These are phyloP conservation scores for Paecilomyces formosus DNA, from an alignment of 2,329 filamentous ascomycete species.

Conservation along the genomic window DNA sequence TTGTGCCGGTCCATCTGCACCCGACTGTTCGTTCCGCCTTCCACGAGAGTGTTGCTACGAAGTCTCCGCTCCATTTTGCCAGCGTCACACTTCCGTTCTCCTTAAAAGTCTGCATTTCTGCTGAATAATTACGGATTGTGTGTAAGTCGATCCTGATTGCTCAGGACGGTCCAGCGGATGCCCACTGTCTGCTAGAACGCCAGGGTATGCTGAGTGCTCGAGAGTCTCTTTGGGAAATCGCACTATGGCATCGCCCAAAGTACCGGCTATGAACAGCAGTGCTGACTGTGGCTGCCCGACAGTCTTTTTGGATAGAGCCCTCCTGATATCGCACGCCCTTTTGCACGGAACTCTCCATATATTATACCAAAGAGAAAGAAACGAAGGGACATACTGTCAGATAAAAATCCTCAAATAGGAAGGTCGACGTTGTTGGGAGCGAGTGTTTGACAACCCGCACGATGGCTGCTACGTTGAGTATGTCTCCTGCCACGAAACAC, in stretches of 20 bases:
- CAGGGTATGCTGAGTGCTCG: not conserved
- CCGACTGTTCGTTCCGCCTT: not conserved
- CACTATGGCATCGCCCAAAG: not conserved
- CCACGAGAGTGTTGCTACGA: not conserved
- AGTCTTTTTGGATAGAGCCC: not conserved
- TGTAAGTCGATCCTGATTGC: constrained; percentile 5
- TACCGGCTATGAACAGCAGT: not conserved
- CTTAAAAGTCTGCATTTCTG: constrained; percentile 14
- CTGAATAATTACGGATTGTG: constrained; percentile 11
- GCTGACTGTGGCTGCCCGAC: not conserved
- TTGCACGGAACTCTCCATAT: not conserved
- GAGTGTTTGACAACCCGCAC: constrained; percentile 21
- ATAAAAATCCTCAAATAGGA: constrained; percentile 1
- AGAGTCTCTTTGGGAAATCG: not conserved
- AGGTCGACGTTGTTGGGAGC: constrained; percentile 19
- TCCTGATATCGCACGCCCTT: not conserved
- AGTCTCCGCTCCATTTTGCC: not conserved
- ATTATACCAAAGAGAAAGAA: constrained; percentile 9
- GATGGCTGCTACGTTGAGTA: constrained; percentile 39
- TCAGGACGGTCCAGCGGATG: not conserved
- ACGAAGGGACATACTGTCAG: not conserved
- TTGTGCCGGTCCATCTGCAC: not conserved
- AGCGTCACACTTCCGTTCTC: constrained; percentile 7
- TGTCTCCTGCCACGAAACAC: constrained; percentile 18
- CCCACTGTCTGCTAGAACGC: not conserved